Percentiles rank a stretch among this genome's conserved stretches.
These are phyloP conservation scores for Trypanosoma grayi DNA, from an alignment of 208 protist species.

Conservation along the genomic window DNA sequence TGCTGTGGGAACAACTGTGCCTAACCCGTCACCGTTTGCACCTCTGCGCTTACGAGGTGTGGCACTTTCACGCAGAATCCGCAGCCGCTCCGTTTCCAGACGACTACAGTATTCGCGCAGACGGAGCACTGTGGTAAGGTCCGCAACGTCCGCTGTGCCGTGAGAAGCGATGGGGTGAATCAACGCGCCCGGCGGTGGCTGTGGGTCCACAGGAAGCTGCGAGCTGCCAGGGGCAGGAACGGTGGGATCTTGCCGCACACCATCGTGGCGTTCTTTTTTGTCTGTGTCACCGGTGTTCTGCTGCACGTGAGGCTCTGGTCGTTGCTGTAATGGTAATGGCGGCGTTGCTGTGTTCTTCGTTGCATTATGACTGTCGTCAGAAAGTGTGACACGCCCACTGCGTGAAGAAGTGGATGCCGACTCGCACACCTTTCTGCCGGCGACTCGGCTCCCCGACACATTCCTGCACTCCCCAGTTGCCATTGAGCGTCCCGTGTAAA, in stretches of 20 bases:
- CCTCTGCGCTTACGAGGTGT: background rate
- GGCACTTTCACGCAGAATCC: background rate
- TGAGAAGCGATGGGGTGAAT: background rate
- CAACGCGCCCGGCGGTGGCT: background rate
- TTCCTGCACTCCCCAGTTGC: too few species aligned
- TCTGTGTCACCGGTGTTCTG: too few species aligned
- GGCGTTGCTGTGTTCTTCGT: too few species aligned
- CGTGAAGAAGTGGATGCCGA: too few species aligned
- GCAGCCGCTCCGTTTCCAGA: background rate
- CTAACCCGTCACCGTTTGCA: background rate
- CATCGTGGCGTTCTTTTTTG: background rate
- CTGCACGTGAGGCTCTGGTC: too few species aligned
- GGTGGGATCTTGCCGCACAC: too few species aligned
- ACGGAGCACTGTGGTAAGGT: background rate
- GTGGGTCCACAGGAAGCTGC: background rate
- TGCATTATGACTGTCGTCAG: too few species aligned
- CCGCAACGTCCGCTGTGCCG: constrained; percentile 1
- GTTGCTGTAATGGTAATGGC: too few species aligned
- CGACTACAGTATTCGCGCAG: constrained; percentile 7
- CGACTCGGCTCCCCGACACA: too few species aligned
- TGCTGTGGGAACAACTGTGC: too few species aligned
- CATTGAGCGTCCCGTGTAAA: constrained; percentile 18
- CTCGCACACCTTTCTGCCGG: too few species aligned
- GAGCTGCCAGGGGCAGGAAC: background rate
- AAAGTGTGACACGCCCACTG: too few species aligned